phyloP scores from a whole-genome alignment of 441 rosid genomes.

The Kokia cookei region DNA sequence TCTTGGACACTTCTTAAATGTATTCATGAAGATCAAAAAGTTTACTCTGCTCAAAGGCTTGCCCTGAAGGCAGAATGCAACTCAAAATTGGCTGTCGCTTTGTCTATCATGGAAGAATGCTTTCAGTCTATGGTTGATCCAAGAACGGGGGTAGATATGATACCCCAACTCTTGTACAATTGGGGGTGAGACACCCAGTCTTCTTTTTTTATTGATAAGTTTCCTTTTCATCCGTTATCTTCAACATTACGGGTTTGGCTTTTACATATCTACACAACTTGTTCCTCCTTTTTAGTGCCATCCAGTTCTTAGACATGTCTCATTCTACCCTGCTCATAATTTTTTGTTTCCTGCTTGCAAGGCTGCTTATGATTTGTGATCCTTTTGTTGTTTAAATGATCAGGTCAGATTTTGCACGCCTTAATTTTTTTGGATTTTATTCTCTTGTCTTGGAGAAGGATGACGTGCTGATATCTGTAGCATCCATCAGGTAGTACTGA shows the following conservation, averaged over 20 bases:
- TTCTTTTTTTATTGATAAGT: not conserved
- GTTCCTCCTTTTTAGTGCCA: not conserved
- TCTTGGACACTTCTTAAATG: conserved; percentile 89
- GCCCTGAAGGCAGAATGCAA: conserved; percentile 94
- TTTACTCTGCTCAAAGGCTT: conserved; percentile 64
- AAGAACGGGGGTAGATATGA: conserved; percentile 94
- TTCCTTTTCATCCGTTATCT: not conserved
- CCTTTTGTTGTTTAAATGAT: conserved; percentile 15
- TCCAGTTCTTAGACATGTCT: not conserved
- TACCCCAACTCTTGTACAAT: conserved; percentile 86
- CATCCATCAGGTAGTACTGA: conserved; percentile 74
- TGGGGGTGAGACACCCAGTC: conserved; percentile 60
- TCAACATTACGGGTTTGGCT: conserved; percentile 6
- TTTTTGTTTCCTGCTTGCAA: not conserved
- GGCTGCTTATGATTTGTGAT: not conserved
- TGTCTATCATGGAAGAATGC: conserved; percentile 92
- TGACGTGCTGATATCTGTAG: conserved; percentile 80
- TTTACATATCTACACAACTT: not conserved
- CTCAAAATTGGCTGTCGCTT: conserved; percentile 88
- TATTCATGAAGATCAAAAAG: conserved; percentile 79
- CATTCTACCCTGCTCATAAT: not conserved
- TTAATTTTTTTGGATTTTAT: conserved; percentile 80
- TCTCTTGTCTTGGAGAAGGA: conserved; percentile 86
- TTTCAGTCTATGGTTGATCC: conserved; percentile 95
- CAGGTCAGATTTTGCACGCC: conserved; percentile 86